Base-by-base conservation (phyloP, 176 grass and related monocot genomes). In the Lolium multiflorum region DNA sequence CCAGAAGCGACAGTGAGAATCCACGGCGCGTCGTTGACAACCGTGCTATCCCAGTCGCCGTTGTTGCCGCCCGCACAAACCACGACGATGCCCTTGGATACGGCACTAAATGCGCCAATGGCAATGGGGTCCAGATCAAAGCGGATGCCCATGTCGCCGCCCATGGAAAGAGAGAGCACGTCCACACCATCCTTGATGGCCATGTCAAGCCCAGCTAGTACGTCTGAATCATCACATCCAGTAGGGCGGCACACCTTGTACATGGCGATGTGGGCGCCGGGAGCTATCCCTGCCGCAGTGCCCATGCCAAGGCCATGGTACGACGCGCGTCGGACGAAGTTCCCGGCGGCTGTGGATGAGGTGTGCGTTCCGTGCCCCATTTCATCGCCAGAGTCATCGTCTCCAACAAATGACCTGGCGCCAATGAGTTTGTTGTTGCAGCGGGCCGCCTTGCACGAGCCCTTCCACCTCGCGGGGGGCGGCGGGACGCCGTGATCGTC, bases 131-230 rank as follows among this genome's bases (percentile, higher is more conserved):
- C 82, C 31, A 58, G 43, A 28, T 73, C 48, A 52, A 88, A 66
- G 5, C 0, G 10, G 14, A 17, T 37, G 22, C 11, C 3, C 3
- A 0, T 13, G 57, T 2, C 11, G 20, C 57, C 22, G 7, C 81
- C 87, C 9, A 89, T 5, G 37, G 92, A 94, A 41, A 94, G 5
- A 1, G 89, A 94, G n/a, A 94, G 54, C 55, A 94, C 87, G 60
- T 94, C 89, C 1, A 89, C 92, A 10, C 89, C 92, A 18, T 94
- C 89, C 83, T 22, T 76, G 43, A 84, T 76, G 25, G 83, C 83
- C 59, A 61, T 73, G 13, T 85, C 83, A 44, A 85, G 5, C 3
- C 83, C 73, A 5, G 83, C 83, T 1, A 77, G 73, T 28, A 85
- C 5, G 46, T 46, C 60, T 18, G 73, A 64, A 35, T 35, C 7